A percentile compares a stretch with the other conserved stretches of the same genome.
Evolutionary conservation across 2,329 filamentous ascomycete species (phyloP).

Genomic region (Ophiognomonia clavigignenti-juglandacearum): DNA sequence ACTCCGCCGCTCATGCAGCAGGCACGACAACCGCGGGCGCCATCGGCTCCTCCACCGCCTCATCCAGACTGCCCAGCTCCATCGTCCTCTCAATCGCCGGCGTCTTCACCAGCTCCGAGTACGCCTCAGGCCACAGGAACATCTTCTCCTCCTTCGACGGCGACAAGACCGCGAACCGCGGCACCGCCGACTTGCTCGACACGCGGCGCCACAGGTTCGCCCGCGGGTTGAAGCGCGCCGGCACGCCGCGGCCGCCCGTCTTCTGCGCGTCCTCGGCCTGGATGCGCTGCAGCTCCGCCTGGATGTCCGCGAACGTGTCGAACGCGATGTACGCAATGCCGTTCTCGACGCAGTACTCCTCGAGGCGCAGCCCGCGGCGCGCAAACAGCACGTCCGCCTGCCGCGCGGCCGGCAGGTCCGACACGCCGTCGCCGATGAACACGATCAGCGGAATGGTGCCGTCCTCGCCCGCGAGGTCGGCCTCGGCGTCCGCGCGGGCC

Average conservation of each 20-base stretch:
- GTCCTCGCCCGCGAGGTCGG: constrained; percentile 50
- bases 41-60: constrained; percentile 1
- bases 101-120: constrained; percentile 41
- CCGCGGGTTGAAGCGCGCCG: constrained; percentile 59
- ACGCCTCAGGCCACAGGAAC: constrained; percentile 58
- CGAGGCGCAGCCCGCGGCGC: constrained; percentile 57
- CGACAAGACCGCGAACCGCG: constrained; percentile 25
- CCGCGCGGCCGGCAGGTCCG: constrained; percentile 60
- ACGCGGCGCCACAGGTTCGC: constrained; percentile 64
- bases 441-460: constrained; percentile 61
- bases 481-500: constrained; percentile 50
- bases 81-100: constrained; percentile 19
- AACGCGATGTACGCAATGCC: constrained; percentile 56
- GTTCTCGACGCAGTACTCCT: constrained; percentile 62
- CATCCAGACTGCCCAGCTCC: constrained; percentile 7
- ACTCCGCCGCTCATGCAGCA: not conserved
- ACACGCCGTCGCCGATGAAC: constrained; percentile 67
- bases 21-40: constrained; percentile 9
- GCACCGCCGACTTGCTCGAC: constrained; percentile 51
- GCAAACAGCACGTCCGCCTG: constrained; percentile 66
- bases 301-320: constrained; percentile 63
- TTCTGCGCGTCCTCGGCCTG: constrained; percentile 54
- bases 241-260: constrained; percentile 55
- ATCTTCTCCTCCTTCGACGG: constrained; percentile 56
- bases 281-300: constrained; percentile 54